Evolutionary conservation across 768 basidiomycete genomes (phyloP).

Genomic region (Tulasnella sp.): DNA sequence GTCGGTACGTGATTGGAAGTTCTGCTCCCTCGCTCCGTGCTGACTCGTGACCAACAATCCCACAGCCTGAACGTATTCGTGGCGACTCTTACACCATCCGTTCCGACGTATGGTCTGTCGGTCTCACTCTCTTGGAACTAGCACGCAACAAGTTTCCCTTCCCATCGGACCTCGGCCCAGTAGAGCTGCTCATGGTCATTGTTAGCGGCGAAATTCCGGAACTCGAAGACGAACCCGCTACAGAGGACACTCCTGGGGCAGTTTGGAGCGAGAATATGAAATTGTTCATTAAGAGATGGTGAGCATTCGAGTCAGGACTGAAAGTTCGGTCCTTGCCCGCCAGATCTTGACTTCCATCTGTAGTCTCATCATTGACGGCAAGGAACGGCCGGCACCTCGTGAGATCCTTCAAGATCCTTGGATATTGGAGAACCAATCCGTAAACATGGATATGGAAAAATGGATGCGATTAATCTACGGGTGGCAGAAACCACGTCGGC

Average conservation of each 20-base stretch:
- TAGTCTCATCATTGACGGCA: conserved; percentile 61
- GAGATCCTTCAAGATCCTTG: conserved; percentile 78
- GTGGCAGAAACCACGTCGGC: conserved; percentile 25
- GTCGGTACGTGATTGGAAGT: conserved; percentile 60
- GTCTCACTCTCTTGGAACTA: conserved; percentile 87
- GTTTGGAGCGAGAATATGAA: conserved; percentile 78
- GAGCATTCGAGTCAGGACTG: conserved; percentile 10
- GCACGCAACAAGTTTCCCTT: conserved; percentile 94
- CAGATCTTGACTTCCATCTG: neutral
- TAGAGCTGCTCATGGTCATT: conserved; percentile 66
- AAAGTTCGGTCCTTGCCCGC: neutral
- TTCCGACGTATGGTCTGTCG: conserved; percentile 97
- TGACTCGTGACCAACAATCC: neutral
- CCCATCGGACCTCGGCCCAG: conserved; percentile 78
- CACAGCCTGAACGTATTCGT: conserved; percentile 84
- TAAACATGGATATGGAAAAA: conserved; percentile 77
- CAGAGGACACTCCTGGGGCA: conserved; percentile 27
- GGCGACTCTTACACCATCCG: conserved; percentile 88
- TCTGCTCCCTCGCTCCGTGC: conserved; percentile 3
- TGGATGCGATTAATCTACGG: conserved; percentile 83
- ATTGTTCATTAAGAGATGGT: conserved; percentile 82
- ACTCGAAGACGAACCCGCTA: conserved; percentile 59
- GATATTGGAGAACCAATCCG: conserved; percentile 63
- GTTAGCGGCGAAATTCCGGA: conserved; percentile 34
- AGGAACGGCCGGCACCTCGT: conserved; percentile 63